Evolutionary conservation across 768 basidiomycete species (phyloP), one percentile per base, ranked within the genome.

Genomic region (Russula dissimulans): DNA sequence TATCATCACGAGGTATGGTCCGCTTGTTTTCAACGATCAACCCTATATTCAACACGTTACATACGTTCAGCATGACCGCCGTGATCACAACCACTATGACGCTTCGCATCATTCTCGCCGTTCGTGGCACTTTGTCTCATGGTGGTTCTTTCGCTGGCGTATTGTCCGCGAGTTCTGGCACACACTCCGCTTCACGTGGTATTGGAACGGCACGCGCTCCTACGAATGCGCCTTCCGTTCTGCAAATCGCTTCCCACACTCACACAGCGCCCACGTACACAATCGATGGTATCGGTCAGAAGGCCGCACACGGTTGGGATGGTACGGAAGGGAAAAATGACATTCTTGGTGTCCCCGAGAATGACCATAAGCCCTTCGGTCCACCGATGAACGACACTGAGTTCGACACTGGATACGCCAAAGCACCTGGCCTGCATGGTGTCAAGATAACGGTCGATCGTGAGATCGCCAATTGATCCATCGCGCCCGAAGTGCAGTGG

Each of bases 21-120:
- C 15, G 15, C 26, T 45, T 50, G 11, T 12, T 29, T 48, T 38
- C 29, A 36, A 54, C 22, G 12, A 48, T 31, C 43, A 34, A 29
- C 49, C 31, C 15, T 11, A 14, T 48, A 50, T 48, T 41, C 32
- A 45, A 41, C n/a, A 12, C 12, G 17, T n/a, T n/a, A n/a, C 43
- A 18, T 58, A 29, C 31, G n/a, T 31, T 4, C 55, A 80, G 82
- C 74, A 91, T 93, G 87, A 81, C 91, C 1, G 89, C 87, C 10
- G 89, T 91, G 38, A 82, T 92, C 61, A 92, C 91, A 32, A 85
- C 88, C 43, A 89, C 90, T 17, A 92, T 92, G 91, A 81, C 84
- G 36, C 84, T 91, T 68, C 89, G 90, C 66, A 90, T 93, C 76
- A 78, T 93, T 64, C 86, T 93, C 67, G 80, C 82, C 62, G 85